These are phyloP conservation scores for Fraxinus latifolia DNA, from an alignment of 305 asterid genomes.

Conservation along the genomic window DNA sequence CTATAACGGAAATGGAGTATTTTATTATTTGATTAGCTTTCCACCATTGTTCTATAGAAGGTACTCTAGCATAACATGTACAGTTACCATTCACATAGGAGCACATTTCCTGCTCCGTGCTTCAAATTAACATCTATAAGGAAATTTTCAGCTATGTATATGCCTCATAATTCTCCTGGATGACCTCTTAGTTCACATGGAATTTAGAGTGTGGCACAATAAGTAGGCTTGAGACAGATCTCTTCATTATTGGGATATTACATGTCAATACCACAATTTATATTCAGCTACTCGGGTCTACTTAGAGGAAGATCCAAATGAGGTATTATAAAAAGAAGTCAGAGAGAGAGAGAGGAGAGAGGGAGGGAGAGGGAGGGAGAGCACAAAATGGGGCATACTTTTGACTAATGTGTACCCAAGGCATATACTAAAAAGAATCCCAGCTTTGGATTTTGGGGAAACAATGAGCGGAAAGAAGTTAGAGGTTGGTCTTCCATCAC, in stretches of 20 bases:
- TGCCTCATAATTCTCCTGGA: conserved; percentile 9
- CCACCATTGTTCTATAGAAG: neutral
- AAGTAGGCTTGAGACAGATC: conserved; percentile 9
- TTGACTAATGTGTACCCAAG: conserved; percentile 37
- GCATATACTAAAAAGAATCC: conserved; percentile 73
- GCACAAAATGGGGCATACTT: conserved; percentile 37
- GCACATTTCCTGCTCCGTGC: neutral
- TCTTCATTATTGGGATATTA: conserved; percentile 17
- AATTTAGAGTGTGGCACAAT: neutral
- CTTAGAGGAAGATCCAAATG: conserved; percentile 8
- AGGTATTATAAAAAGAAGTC: conserved; percentile 2
- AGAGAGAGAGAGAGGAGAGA: conserved; percentile 1
- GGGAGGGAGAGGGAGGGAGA: neutral
- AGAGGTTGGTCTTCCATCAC: conserved; percentile 70
- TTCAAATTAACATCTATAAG: neutral
- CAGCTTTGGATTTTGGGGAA: conserved; percentile 82
- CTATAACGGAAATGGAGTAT: neutral
- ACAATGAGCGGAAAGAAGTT: conserved; percentile 73
- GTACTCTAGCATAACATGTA: neutral
- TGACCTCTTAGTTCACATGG: conserved; percentile 1
- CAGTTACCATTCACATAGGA: neutral
- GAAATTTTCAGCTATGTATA: neutral
- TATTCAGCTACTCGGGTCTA: neutral
- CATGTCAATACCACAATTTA: conserved; percentile 3
- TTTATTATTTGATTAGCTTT: neutral